Evolutionary conservation across 305 asterid species (phyloP), one percentile per base, ranked within the genome.

Genomic region (Fraxinus floribunda): DNA sequence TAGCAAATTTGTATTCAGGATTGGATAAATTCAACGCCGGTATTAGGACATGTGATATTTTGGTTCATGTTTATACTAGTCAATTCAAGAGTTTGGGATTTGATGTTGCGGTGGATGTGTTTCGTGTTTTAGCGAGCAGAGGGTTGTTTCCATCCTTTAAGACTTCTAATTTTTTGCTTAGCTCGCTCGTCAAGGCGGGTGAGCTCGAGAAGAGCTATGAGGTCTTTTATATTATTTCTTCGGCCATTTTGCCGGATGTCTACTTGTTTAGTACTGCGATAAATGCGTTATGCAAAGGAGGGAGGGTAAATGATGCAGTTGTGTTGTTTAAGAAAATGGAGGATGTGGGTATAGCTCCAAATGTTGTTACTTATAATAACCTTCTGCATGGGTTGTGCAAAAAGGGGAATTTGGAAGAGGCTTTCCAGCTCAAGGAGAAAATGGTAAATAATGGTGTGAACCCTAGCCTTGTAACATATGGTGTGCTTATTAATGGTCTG

Each of bases 331-430:
- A 82, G 81, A 78, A 86, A 84, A 95, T 95, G 97, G 91, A 89
- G 84, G 82, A 86, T 70, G 77, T 44, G 76, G 94, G 94, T 36
- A 88, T 92, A 78, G 84, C 87, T 74, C 97, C 98, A 3, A 94
- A 91, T 84, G 97, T 85, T 68, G 91, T 95, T 82, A 90, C 93
- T 73, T 94, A 94, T 83, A 95, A 95, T 87, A 93, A 87, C 85
- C 90, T 95, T 30, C 86, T 95, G 88, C 83, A 90, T 71, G 99
- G 99, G 38, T 87, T 93, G n/a, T 95, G 97, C 83, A 88, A 84
- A 83, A 76, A 29, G 9, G 88, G 94, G 74, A 79, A 88, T 55
- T 83, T 93, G 82, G 91, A 88, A 72, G 91, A 93, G 83, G 95
- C 95, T n/a, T 90, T 94, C 78, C 82, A 38, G 83, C 88, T 91